Base-by-base conservation (phyloP, 2,329 filamentous ascomycete genomes). In the Pseudogymnoascus sp. region DNA sequence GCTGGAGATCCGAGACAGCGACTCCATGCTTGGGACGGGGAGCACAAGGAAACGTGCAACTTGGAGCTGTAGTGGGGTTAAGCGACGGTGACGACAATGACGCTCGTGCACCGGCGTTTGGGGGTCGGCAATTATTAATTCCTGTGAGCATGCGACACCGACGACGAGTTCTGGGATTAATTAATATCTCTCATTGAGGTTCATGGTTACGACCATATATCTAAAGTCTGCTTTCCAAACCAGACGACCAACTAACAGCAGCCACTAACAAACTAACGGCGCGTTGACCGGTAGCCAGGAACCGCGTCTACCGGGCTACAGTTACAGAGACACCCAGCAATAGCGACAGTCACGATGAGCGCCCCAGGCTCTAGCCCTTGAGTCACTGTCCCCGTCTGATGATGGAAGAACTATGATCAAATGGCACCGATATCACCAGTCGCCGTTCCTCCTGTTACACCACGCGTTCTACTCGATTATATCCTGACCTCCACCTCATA, bases 1-100 rank as follows among this genome's bases (percentile, higher is more conserved):
- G 75, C 87, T 91, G 70, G 93, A 96, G 77, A 99, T 96, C 73
- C 90, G 86, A 68, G 93, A 92, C 74, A 97, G 92, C 21, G 93
- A 96, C 84, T 99, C 95, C 95, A 99, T 99, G 42, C 42, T 34
- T 34, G 18, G 34, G 18, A n/a, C 12, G n/a, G 34, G 61, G 38
- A 28, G 61, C 28, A 36, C 63, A 34, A 36, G 18, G 42, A 37
- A 34, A 36, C 31, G 46, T 56, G 60, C 60, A 46, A 34, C 60
- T 50, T 31, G 18, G 59, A 64, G 62, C 59, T 68, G 60, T 69
- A 42, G 69, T 71, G 69, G 71, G 70, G 70, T 65, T 69, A 69
- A 70, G 69, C 67, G 69, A 70, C 62, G 34, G 38, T 37, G 38
- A 42, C 59, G 59, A 40, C 38, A 42, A 16, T 60, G 59, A 60